Evolutionary conservation across 495 filamentous ascomycete genomes (phyloP).

Genomic region (Penicillium parvum): DNA sequence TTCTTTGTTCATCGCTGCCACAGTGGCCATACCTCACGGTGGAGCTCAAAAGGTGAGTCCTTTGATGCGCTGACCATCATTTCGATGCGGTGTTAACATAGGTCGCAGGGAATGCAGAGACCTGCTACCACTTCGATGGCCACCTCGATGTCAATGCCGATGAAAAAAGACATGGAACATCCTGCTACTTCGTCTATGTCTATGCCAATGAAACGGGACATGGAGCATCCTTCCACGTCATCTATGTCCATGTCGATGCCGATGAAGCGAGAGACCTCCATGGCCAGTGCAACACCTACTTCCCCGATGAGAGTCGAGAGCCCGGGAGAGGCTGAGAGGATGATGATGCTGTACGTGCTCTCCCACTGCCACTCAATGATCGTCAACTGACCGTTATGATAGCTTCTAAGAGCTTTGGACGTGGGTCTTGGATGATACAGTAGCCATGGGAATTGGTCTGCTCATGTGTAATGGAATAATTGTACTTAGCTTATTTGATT

Average conservation of each 20-base stretch:
- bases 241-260: constrained; percentile 10
- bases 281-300: constrained; percentile 1
- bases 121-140: too few species aligned
- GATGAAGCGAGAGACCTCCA: constrained; percentile 7
- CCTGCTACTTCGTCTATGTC: too few species aligned
- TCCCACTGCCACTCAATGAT: background rate
- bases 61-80: background rate
- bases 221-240: constrained; percentile 1
- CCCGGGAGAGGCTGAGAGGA: constrained; percentile 2
- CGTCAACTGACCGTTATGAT: too few species aligned
- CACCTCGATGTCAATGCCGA: too few species aligned
- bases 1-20: constrained; percentile 3
- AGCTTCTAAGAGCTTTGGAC: too few species aligned
- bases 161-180: too few species aligned
- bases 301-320: constrained; percentile 1
- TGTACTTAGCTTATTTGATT: background rate
- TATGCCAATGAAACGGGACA: too few species aligned
- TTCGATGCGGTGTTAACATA: background rate
- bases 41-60: constrained; percentile 4
- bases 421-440: too few species aligned
- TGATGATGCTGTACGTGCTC: constrained; percentile 7
- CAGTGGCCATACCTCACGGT: constrained; percentile 8
- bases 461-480: too few species aligned
- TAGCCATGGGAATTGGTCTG: too few species aligned
- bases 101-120: too few species aligned